phyloP scores from a whole-genome alignment of 2,329 filamentous ascomycete species.

The Shiraia sp. region DNA sequence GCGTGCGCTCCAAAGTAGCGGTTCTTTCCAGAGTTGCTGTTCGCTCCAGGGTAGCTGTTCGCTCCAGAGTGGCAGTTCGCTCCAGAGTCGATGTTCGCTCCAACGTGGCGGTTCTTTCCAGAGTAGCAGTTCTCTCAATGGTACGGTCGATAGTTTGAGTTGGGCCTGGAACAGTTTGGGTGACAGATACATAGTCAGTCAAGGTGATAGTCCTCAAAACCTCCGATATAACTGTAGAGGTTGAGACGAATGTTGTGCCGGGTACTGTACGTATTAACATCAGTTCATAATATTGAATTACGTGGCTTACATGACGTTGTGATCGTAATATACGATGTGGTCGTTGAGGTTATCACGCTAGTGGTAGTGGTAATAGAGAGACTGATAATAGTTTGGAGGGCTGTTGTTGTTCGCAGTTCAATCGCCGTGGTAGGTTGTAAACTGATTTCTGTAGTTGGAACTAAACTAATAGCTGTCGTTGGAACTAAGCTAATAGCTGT shows the following conservation, averaged over 20 bases:
- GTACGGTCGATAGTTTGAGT: constrained; percentile 6
- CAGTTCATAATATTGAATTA: not conserved
- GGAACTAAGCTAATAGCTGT: constrained; percentile 12
- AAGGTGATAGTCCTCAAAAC: constrained; percentile 6
- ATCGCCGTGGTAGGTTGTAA: constrained; percentile 13
- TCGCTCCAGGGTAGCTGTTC: too few species aligned
- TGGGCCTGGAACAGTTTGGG: constrained; percentile 19
- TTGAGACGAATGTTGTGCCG: constrained; percentile 13
- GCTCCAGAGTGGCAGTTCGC: not conserved
- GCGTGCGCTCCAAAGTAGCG: too few species aligned
- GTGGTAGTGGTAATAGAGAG: constrained; percentile 26
- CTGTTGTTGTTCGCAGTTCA: constrained; percentile 15
- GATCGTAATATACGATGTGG: not conserved
- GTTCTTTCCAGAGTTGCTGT: too few species aligned
- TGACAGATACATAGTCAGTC: constrained; percentile 13
- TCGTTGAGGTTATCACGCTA: constrained; percentile 11
- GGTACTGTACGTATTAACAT: constrained; percentile 3
- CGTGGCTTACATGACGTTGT: constrained; percentile 1
- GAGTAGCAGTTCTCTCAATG: too few species aligned
- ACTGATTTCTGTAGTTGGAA: constrained; percentile 11
- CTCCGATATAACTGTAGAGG: constrained; percentile 6
- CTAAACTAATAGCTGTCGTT: constrained; percentile 13
- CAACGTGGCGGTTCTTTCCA: too few species aligned
- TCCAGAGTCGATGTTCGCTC: too few species aligned
- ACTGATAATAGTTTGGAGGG: constrained; percentile 16